Conservation (phyloP, 2,329 filamentous ascomycete genomes). For the Aspergillus intermedius region DNA sequence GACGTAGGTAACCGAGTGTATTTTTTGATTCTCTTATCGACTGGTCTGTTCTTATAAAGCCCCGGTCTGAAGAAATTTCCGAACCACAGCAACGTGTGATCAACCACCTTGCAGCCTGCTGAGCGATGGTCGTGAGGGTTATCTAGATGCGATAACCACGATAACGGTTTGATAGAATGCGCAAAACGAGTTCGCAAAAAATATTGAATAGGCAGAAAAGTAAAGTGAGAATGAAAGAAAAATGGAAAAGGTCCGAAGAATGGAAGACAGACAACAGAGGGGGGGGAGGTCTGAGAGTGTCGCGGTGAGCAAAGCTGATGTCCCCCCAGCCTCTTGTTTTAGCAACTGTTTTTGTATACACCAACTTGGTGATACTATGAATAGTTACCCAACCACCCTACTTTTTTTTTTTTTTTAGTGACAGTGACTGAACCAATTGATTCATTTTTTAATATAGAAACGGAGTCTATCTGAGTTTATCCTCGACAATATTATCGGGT, state of each 20-base stretch:
- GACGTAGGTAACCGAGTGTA: background rate
- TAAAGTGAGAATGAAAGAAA: slow-evolving; percentile 10
- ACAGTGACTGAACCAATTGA: slow-evolving; percentile 2
- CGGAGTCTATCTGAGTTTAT: too few species aligned
- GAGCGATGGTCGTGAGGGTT: background rate
- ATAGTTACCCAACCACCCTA: slow-evolving; percentile 28
- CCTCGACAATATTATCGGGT: too few species aligned
- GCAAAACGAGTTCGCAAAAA: background rate
- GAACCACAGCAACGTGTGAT: background rate
- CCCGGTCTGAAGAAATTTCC: background rate
- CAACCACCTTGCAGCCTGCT: background rate
- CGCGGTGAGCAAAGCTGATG: background rate
- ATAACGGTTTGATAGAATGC: background rate
- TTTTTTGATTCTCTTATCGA: background rate
- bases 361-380: slow-evolving; percentile 5
- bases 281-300: background rate
- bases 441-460: background rate
- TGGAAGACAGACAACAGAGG: slow-evolving; percentile 10
- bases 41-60: background rate
- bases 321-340: slow-evolving; percentile 24
- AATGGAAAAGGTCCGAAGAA: slow-evolving; percentile 4
- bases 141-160: background rate
- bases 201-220: background rate
- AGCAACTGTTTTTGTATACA: background rate
- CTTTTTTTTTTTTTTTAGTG: slow-evolving; percentile 14